A percentile compares a stretch with the other conserved stretches of the same genome.
Conservation (phyloP, 768 basidiomycete genomes). For the Sporobolomyces pararoseus region DNA sequence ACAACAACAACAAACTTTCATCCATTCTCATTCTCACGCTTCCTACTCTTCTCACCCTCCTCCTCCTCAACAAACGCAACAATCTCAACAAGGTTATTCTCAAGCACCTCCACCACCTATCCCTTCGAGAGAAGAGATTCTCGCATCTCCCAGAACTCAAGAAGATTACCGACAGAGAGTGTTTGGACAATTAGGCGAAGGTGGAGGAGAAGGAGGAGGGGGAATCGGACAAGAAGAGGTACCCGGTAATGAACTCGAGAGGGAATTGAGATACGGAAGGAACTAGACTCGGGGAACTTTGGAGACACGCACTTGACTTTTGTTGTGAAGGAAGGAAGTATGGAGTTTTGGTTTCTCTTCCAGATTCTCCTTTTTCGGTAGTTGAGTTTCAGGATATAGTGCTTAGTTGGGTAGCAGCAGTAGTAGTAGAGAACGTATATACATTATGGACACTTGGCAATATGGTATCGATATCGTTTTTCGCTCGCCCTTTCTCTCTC, state of each 20-base stretch:
- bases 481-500: too few relatives aligned
- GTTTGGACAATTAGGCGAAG: constrained; percentile 60
- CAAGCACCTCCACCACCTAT: constrained; percentile 57
- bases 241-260: constrained; percentile 77
- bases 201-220: not conserved
- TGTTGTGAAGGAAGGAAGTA: not conserved
- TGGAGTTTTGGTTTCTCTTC: too few relatives aligned
- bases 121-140: constrained; percentile 73
- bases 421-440: too few relatives aligned
- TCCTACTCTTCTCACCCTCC: constrained; percentile 13
- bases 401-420: too few relatives aligned
- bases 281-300: constrained; percentile 12
- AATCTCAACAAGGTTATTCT: not conserved
- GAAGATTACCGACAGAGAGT: constrained; percentile 13
- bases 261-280: constrained; percentile 59
- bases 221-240: constrained; percentile 62
- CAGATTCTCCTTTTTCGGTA: too few relatives aligned
- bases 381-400: too few relatives aligned
- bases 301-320: not conserved
- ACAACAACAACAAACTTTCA: not conserved
- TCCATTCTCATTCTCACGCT: constrained; percentile 17
- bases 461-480: too few relatives aligned
- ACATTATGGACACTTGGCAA: too few relatives aligned
- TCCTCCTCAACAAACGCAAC: not conserved
- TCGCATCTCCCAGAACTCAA: constrained; percentile 63